Conservation (phyloP, 306 rosid genomes). For the Glycine latifolia region DNA sequence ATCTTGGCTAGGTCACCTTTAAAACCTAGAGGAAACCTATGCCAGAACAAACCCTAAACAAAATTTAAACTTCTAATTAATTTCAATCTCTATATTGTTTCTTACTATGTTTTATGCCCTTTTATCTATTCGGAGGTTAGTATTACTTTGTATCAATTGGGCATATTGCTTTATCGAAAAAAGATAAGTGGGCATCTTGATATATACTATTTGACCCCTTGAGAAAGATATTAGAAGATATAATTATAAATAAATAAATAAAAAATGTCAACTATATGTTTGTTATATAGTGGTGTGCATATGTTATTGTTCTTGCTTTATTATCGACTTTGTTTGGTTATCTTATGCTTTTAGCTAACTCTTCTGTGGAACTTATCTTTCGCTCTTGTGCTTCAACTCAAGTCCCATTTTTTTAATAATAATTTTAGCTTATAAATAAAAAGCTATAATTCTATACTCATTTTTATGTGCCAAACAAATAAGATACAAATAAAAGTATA, state of each 20-base stretch:
- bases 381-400: background rate
- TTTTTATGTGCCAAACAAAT: background rate
- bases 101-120: background rate
- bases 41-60: too few species aligned
- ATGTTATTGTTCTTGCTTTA: too few species aligned
- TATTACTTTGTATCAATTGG: background rate
- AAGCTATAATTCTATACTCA: background rate
- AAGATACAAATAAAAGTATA: background rate
- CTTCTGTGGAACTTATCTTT: background rate
- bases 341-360: background rate
- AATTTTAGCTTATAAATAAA: background rate
- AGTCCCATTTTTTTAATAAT: background rate
- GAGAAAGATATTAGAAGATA: too few species aligned
- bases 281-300: too few species aligned
- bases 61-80: too few species aligned
- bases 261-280: too few species aligned
- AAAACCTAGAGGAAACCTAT: too few species aligned
- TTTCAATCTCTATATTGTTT: background rate
- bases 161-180: too few species aligned
- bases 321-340: background rate
- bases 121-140: background rate
- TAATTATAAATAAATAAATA: too few species aligned
- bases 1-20: too few species aligned
- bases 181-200: too few species aligned
- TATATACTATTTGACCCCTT: too few species aligned